phyloP scores from a whole-genome alignment of 2,329 filamentous ascomycete genomes.

The Aciculosporium take region DNA sequence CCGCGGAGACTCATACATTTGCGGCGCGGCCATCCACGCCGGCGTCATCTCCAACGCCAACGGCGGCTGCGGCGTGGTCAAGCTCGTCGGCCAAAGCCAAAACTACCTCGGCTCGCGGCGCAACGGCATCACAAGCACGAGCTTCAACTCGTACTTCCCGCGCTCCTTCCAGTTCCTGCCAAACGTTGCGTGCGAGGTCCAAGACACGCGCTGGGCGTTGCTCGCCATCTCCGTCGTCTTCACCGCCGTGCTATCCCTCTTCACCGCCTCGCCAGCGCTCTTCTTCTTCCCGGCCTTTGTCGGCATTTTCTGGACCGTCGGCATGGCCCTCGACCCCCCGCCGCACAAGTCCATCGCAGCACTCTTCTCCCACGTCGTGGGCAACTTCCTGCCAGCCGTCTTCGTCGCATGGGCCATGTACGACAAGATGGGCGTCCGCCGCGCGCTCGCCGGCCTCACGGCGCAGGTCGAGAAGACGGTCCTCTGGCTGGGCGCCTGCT shows the following conservation, averaged over 20 bases:
- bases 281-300: conserved; percentile 79
- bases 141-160: conserved; percentile 81
- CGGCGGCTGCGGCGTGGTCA: conserved; percentile 73
- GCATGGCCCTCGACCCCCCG: conserved; percentile 78
- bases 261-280: conserved; percentile 61
- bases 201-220: conserved; percentile 72
- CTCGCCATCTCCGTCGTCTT: conserved; percentile 71
- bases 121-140: conserved; percentile 63
- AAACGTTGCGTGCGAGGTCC: conserved; percentile 50
- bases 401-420: conserved; percentile 84
- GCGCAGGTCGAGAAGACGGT: conserved; percentile 84
- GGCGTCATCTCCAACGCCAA: conserved; percentile 56
- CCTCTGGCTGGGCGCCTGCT: conserved; percentile 78
- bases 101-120: conserved; percentile 48
- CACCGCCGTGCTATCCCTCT: conserved; percentile 62
- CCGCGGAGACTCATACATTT: conserved; percentile 80
- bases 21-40: conserved; percentile 70
- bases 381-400: conserved; percentile 71
- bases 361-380: conserved; percentile 64
- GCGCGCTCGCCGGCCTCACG: conserved; percentile 55
- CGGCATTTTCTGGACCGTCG: conserved; percentile 78
- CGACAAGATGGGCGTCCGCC: conserved; percentile 62
- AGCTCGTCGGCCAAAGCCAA: conserved; percentile 53
- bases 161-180: conserved; percentile 66
- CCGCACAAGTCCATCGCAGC: conserved; percentile 49